These are phyloP conservation scores for Pseudogymnoascus sp. DNA, from an alignment of 2,329 filamentous ascomycete species.

Conservation along the genomic window DNA sequence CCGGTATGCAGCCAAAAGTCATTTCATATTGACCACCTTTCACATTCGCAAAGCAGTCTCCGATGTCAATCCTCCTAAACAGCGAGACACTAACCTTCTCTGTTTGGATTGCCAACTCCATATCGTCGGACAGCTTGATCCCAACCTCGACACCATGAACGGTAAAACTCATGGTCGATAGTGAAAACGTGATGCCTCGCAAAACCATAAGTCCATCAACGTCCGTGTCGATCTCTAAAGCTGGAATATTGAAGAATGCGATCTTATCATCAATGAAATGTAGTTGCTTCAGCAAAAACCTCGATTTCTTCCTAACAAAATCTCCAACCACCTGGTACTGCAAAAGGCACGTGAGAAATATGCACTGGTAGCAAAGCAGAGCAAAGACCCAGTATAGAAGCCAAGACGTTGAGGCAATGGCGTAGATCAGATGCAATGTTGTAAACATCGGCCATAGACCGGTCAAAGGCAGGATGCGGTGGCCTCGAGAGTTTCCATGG, in stretches of 20 bases:
- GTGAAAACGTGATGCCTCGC: conserved; percentile 43
- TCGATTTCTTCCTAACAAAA: conserved; percentile 28
- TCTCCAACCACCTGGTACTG: conserved; percentile 32
- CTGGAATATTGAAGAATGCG: conserved; percentile 35
- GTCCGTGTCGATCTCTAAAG: conserved; percentile 47
- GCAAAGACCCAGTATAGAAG: conserved; percentile 40
- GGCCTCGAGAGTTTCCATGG: conserved; percentile 27
- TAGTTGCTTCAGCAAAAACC: conserved; percentile 30
- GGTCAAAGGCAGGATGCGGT: conserved; percentile 36
- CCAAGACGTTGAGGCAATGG: conserved; percentile 44
- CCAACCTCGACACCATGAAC: conserved; percentile 48
- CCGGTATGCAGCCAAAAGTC: conserved; percentile 37
- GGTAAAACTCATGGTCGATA: conserved; percentile 42
- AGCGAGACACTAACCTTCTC: conserved; percentile 42
- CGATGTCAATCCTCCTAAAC: conserved; percentile 43
- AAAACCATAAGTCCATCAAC: conserved; percentile 46
- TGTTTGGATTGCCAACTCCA: conserved; percentile 44
- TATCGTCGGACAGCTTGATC: conserved; percentile 44
- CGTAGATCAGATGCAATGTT: conserved; percentile 40
- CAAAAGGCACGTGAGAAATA: conserved; percentile 38
- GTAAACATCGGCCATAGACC: conserved; percentile 41
- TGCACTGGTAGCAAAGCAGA: conserved; percentile 34
- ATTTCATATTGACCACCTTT: conserved; percentile 46
- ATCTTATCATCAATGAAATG: conserved; percentile 46
- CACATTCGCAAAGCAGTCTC: conserved; percentile 46